Base-by-base conservation (phyloP, 2,329 filamentous ascomycete species). In the Cladosporium oxysporum region DNA sequence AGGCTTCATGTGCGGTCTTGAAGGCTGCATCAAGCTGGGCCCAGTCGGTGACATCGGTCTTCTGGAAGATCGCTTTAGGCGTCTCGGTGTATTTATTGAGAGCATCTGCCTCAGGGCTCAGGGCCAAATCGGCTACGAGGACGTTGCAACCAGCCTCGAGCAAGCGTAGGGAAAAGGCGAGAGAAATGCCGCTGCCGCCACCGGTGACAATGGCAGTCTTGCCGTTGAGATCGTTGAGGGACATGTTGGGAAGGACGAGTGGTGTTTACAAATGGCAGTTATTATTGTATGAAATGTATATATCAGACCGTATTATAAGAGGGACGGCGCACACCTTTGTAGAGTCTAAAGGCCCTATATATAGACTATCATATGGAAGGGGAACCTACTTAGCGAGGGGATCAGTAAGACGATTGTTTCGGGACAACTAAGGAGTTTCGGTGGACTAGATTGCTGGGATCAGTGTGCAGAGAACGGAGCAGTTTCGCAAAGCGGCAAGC, bases 31-130 rank as follows among this genome's bases (percentile, higher is more conserved):
- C 77, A 5, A 84, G 76, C 60, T 83, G 79, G 6, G 69, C 62
- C 83, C 83, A 84, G n/a, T 81, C 76, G 16, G 75, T 79, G 8
- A 84, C 82, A 70, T 83, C 78, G 0, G 80, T 82, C 58, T 77
- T 70, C 8, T 75, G 65, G 67, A 80, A 81, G 7, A 80, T 69
- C 1, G 79, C 80, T 59, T 74, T 69, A 37, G 77, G 71, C 6
- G 33, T 35, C 21, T 23, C 31, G 37, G 57, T 49, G 26, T 66
- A 61, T n/a, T 66, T 58, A 3, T 63, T 41, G 31, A 60, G 11
- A 59, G 58, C 37, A 33, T 67, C 29, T 3, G 80, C 80, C 72
- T 82, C 80, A 0, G 79, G 78, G 1, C 79, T 76, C 0, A 83
- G 75, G n/a, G 77, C 66, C 5, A 83, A 71, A 67, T 82, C 81